These are phyloP conservation scores for Geum urbanum DNA, from an alignment of 306 rosid species.

Conservation along the genomic window DNA sequence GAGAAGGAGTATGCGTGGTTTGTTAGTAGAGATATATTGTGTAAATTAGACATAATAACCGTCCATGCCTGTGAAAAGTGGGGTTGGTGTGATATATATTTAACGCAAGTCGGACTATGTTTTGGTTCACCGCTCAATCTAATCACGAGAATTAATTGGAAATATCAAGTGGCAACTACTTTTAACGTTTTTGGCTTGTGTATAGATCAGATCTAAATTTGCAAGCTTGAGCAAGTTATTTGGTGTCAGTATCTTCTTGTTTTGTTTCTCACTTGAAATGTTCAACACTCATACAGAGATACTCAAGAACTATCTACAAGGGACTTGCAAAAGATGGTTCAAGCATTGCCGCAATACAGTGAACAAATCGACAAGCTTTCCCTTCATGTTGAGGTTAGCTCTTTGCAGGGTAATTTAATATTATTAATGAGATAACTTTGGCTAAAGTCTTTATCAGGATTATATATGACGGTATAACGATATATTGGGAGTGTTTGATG, in stretches of 20 bases:
- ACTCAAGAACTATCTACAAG: slow-evolving; percentile 76
- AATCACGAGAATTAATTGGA: too few species aligned
- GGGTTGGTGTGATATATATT: not conserved
- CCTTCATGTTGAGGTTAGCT: slow-evolving; percentile 90
- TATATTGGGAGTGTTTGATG: not conserved
- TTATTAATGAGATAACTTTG: not conserved
- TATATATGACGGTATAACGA: not conserved
- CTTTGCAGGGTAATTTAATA: not conserved
- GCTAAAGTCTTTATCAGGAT: not conserved
- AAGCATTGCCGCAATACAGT: slow-evolving; percentile 97
- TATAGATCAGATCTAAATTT: not conserved
- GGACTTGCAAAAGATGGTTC: slow-evolving; percentile 94
- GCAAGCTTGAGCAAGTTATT: not conserved
- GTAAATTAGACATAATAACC: not conserved
- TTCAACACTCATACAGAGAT: slow-evolving; percentile 42
- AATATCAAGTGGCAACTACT: too few species aligned
- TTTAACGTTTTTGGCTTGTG: too few species aligned
- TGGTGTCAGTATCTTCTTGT: not conserved
- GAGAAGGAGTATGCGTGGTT: not conserved
- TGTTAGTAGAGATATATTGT: not conserved
- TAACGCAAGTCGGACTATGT: too few species aligned
- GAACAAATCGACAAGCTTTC: slow-evolving; percentile 97
- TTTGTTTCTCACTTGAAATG: slow-evolving; percentile 22
- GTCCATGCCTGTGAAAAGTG: not conserved
- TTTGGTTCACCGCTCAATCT: too few species aligned